These are phyloP conservation scores for Russula olivacea DNA, from an alignment of 768 basidiomycete species.

Conservation along the genomic window DNA sequence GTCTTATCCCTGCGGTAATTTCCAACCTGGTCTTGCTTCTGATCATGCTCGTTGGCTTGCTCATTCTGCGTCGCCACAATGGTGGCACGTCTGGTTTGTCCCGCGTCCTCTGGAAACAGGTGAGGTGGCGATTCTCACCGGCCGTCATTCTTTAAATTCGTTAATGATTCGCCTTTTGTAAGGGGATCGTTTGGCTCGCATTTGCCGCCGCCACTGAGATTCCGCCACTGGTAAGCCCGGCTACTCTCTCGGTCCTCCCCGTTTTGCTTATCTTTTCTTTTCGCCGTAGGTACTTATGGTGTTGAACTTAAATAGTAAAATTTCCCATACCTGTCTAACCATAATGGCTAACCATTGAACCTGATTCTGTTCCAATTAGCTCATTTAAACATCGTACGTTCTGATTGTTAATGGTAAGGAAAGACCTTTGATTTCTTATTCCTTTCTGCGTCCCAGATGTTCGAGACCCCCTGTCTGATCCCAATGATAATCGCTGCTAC, in stretches of 20 bases:
- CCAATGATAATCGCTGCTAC: neutral
- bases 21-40: constrained; percentile 3
- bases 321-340: neutral
- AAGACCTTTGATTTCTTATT: neutral
- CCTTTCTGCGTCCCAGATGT: neutral
- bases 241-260: neutral
- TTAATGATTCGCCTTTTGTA: neutral
- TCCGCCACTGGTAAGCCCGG: neutral
- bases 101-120: neutral
- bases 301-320: neutral
- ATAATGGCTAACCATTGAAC: neutral
- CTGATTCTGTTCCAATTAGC: neutral
- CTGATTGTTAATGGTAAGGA: neutral
- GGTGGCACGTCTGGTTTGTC: neutral
- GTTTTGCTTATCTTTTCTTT: neutral
- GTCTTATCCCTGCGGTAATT: neutral
- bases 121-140: neutral
- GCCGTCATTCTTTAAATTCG: neutral
- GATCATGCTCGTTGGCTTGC: constrained; percentile 6
- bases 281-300: neutral
- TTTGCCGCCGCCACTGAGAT: neutral
- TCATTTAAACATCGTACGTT: neutral
- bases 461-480: neutral
- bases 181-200: neutral
- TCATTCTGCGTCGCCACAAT: neutral